Evolutionary conservation across 148 eudicot genomes (phyloP).

Genomic region (Vaccinium macrocarpon): DNA sequence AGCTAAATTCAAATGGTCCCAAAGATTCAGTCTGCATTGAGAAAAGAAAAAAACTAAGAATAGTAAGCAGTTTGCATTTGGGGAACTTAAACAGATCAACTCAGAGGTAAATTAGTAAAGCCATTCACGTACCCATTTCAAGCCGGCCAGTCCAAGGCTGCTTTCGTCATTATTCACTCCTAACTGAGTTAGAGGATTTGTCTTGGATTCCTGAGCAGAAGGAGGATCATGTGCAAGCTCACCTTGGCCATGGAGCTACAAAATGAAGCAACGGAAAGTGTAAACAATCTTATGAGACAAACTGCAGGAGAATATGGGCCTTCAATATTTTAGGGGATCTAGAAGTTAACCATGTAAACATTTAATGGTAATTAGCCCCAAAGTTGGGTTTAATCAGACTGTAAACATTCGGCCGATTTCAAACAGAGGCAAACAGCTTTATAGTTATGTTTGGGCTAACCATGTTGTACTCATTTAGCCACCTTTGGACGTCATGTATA

Average conservation of each 20-base stretch:
- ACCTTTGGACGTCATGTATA: background rate
- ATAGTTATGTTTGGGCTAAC: conserved; percentile 16
- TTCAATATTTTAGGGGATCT: background rate
- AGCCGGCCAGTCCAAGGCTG: conserved; percentile 51
- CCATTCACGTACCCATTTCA: conserved; percentile 48
- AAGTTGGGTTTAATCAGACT: background rate
- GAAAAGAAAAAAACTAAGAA: background rate
- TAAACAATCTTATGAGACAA: background rate
- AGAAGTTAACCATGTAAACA: background rate
- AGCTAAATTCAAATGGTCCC: conserved; percentile 59
- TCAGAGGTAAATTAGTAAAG: background rate
- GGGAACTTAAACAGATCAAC: background rate
- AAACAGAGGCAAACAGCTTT: background rate
- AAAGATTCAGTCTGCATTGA: conserved; percentile 52
- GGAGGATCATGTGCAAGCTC: conserved; percentile 23
- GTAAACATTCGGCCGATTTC: background rate
- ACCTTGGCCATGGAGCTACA: conserved; percentile 27
- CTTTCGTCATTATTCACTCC: conserved; percentile 37
- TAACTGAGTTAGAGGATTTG: conserved; percentile 29
- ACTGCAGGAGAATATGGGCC: background rate
- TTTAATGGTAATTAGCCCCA: background rate
- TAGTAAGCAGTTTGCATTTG: conserved; percentile 4
- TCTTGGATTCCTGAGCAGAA: conserved; percentile 41
- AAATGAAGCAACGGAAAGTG: conserved; percentile 6
- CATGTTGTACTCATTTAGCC: background rate